Base-by-base conservation (phyloP, 768 basidiomycete species). In the Leucosporidium scottii region DNA sequence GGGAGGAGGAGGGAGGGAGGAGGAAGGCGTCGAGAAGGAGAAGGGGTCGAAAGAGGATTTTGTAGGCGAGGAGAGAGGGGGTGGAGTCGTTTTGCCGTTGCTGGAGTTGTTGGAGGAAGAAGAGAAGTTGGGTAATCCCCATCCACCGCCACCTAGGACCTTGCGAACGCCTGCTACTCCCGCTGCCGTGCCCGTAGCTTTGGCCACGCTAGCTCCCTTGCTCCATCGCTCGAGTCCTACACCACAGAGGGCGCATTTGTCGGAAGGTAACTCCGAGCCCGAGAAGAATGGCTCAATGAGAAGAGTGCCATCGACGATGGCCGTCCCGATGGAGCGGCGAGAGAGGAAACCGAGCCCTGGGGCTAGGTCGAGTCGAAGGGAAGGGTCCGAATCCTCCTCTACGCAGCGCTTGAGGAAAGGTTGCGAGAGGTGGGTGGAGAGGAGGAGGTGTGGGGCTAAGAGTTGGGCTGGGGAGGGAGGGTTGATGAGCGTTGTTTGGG, bases 271-370 rank as follows among this genome's bases (percentile, higher is more conserved):
- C 13, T 64, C 62, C 39, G 31, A 13, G 47, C 62, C 60, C 5
- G 49, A 28, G 23, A 59, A 62, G 10, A 67, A 59, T 5, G 94
- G 93, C 76, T 98, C 94, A 61, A 99, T 86, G 20, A 84, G 85
- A 34, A 99, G 83, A 75, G 93, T 89, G 0, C 91, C 91, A 13
- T 83, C 84, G 71, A 97, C 85, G 66, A 99, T 89, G 8, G 94
- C 94, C 30, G 85, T 79, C 5, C 87, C 82, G 28, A 98, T 88
- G 6, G 86, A 86, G 34, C 92, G 86, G 31, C 93, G 84, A 21
- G 89, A 88, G n/a, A 98, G 82, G 90, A 91, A 98, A 75, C 90
- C 93, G 44, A 99, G 81, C 18, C 92, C 90, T 0, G 93, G 91
- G 0, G 96, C 93, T n/a, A 90, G 81, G 76, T 98, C 96, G 23